These are phyloP conservation scores for Carex arenaria DNA, from an alignment of 202 grass and related monocot species.

Conservation along the genomic window DNA sequence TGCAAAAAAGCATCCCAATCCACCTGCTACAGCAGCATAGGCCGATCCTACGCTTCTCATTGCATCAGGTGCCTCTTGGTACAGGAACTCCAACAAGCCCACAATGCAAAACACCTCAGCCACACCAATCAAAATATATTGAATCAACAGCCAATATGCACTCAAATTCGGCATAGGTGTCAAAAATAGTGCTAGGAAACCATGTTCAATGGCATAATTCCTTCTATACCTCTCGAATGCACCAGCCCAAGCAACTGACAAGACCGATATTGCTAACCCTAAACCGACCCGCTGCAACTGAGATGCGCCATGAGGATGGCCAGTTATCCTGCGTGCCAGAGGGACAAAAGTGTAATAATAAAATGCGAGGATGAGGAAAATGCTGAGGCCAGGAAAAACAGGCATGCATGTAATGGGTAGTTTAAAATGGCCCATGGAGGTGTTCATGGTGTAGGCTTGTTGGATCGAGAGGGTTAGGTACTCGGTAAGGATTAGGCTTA, in stretches of 20 bases:
- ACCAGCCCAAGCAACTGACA: slow-evolving; percentile 81
- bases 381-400: slow-evolving; percentile 72
- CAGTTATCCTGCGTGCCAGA: slow-evolving; percentile 56
- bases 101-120: slow-evolving; percentile 95
- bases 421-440: slow-evolving; percentile 36
- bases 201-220: slow-evolving; percentile 58
- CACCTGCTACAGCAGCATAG: slow-evolving; percentile 83
- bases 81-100: slow-evolving; percentile 82
- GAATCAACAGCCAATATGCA: slow-evolving; percentile 90
- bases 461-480: slow-evolving; percentile 88
- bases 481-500: slow-evolving; percentile 76
- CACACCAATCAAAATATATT: slow-evolving; percentile 83
- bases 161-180: slow-evolving; percentile 70
- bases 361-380: slow-evolving; percentile 77
- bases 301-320: slow-evolving; percentile 79
- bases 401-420: slow-evolving; percentile 91
- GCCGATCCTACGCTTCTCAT: slow-evolving; percentile 79
- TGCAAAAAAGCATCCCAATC: slow-evolving; percentile 74
- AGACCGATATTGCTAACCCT: slow-evolving; percentile 54
- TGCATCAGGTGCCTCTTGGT: slow-evolving; percentile 97
- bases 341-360: slow-evolving; percentile 77
- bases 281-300: slow-evolving; percentile 83
- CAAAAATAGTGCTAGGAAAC: slow-evolving; percentile 49
- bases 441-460: slow-evolving; percentile 95
- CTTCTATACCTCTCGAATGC: slow-evolving; percentile 73